Percentiles rank a stretch among this genome's conserved stretches.
Conservation (phyloP, 2,329 filamentous ascomycete genomes). For the Alternaria alternata region DNA sequence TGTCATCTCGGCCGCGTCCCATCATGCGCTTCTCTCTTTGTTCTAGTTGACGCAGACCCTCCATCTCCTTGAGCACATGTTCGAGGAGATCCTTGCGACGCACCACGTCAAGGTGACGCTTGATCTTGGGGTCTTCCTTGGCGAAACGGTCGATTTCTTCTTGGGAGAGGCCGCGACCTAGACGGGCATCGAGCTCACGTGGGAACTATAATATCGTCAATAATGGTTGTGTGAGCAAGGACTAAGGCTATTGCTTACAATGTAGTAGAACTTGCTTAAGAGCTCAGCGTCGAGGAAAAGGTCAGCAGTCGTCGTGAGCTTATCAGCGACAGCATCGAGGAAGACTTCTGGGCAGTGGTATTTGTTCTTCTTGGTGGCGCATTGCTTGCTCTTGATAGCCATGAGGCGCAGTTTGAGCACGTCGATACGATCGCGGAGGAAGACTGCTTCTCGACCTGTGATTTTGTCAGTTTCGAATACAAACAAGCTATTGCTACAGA, state of each 20-base stretch:
- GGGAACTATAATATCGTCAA: constrained; percentile 68
- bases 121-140: constrained; percentile 89
- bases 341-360: constrained; percentile 98
- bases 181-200: constrained; percentile 83
- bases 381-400: constrained; percentile 91
- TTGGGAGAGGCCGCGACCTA: constrained; percentile 80
- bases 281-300: constrained; percentile 98
- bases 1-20: constrained; percentile 28
- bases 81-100: constrained; percentile 91
- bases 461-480: constrained; percentile 13
- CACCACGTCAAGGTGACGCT: constrained; percentile 89
- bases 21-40: constrained; percentile 69
- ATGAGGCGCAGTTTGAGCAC: constrained; percentile 89
- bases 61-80: constrained; percentile 94
- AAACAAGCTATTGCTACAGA: too few relatives aligned
- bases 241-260: constrained; percentile 52
- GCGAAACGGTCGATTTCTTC: constrained; percentile 90
- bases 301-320: constrained; percentile 92
- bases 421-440: constrained; percentile 89
- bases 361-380: constrained; percentile 83
- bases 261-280: constrained; percentile 96
- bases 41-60: constrained; percentile 84
- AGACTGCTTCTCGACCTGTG: constrained; percentile 87
- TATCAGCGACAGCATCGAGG: constrained; percentile 94
- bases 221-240: neutral